Evolutionary conservation across 2,329 filamentous ascomycete species (phyloP), one percentile per base, ranked within the genome.

Genomic region (Talaromyces sp.): DNA sequence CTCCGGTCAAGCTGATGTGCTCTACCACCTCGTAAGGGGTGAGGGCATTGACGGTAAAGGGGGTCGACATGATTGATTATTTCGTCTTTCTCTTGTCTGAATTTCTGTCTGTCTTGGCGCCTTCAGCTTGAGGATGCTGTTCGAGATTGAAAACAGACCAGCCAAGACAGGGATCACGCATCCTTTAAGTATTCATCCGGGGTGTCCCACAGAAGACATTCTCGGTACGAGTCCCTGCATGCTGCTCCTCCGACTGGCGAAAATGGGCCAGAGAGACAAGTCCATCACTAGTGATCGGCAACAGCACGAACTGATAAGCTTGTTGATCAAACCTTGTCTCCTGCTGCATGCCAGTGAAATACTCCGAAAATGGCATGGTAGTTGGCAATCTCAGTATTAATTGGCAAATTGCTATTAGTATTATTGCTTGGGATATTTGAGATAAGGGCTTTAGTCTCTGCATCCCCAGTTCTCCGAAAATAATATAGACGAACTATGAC

Each of bases 1-100:
- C 74, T 5, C 83, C 84, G n/a, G 79, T 75, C 10, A 81, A 77
- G 1, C 78, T 79, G 61, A 83, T 75, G 16, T 83, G 71, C 70
- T 85, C 81, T 7, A 79, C 79, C 40, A 82, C 79, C 71, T 85
- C 78, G 14, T 70, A 66, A 0, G 81, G 79, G 4, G 79, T 79
- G 67, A 81, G 81, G 4, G 79, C 72, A 62, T 81, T 72, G 52
- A 76, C 66, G 12, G 65, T 61, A 14, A 63, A 47, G 9, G 44
- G 18, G 4, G 44, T 47, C 10, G 44, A 47, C 44, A 47, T 47
- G 23, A 47, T 47, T 27, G 44, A 23, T 47, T 18, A 7, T 27
- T 4, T 47, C 7, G 9, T n/a, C 40, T 18, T 42, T 16, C 40
- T 42, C n/a, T 23, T 42, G n/a, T 18, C 5, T 42, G 3, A 16